Evolutionary conservation across 83 land plant genomes (phyloP).

Genomic region (Isoetes engelmannii): DNA sequence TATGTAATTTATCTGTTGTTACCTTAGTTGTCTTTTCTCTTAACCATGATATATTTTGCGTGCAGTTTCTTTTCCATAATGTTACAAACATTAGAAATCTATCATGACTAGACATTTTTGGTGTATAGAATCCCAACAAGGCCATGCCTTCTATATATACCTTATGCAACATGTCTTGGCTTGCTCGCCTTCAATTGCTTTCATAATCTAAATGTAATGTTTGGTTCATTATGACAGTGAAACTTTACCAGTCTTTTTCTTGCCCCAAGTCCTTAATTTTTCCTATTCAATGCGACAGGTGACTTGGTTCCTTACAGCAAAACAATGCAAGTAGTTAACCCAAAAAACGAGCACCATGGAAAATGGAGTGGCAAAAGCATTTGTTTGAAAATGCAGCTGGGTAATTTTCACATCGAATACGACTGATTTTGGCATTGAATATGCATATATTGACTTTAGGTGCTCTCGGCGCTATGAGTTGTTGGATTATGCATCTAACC

Average conservation of each 20-base stretch:
- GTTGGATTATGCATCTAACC: no score
- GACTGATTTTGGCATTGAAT: no score
- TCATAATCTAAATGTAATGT: no score
- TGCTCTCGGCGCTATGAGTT: no score
- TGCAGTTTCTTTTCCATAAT: slow-evolving; percentile 79
- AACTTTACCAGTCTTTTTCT: slow-evolving; percentile 81
- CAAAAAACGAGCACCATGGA: no score
- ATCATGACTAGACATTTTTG: slow-evolving; percentile 10
- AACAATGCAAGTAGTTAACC: no score
- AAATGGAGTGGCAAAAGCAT: no score
- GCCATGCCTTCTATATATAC: slow-evolving; percentile 88
- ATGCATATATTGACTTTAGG: no score
- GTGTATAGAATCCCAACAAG: slow-evolving; percentile 69
- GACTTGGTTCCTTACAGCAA: slow-evolving; percentile 15
- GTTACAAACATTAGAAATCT: slow-evolving; percentile 75
- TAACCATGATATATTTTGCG: slow-evolving; percentile 1
- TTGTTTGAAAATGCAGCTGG: no score
- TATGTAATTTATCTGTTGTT: slow-evolving; percentile 1
- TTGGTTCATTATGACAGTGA: slow-evolving; percentile 55
- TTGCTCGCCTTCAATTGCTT: slow-evolving; percentile 83
- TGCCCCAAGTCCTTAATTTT: slow-evolving; percentile 82
- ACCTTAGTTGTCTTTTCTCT: slow-evolving; percentile 1
- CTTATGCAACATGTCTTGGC: slow-evolving; percentile 79
- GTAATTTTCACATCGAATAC: no score
- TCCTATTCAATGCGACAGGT: slow-evolving; percentile 87